These are phyloP conservation scores for Candida germanica DNA, from an alignment of 805 yeast genomes.

Conservation along the genomic window DNA sequence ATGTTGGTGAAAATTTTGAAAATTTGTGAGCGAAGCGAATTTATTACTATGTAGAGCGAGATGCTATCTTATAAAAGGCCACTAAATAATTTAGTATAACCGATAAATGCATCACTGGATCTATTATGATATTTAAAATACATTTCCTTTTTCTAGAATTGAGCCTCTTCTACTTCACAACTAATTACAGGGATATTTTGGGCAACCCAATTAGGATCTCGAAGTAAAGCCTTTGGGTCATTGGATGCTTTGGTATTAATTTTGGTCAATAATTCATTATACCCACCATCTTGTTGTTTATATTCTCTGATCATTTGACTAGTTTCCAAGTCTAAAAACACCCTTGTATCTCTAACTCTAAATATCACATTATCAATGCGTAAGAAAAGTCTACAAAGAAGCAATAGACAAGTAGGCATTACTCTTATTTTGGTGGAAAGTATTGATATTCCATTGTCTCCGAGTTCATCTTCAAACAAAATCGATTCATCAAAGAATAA, in stretches of 20 bases:
- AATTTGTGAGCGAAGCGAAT: too few species aligned
- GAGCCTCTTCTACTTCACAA: conserved; percentile 9
- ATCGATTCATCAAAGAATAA: conserved; percentile 85
- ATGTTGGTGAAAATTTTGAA: conserved; percentile 6
- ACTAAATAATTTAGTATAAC: too few species aligned
- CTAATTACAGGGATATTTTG: conserved; percentile 49
- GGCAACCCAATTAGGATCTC: conserved; percentile 76
- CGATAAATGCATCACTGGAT: too few species aligned
- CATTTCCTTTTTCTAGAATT: too few species aligned
- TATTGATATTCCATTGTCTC: conserved; percentile 90
- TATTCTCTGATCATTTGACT: conserved; percentile 70
- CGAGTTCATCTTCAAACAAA: conserved; percentile 90
- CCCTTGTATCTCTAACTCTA: conserved; percentile 78
- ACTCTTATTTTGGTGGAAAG: conserved; percentile 79
- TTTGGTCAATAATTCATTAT: conserved; percentile 28
- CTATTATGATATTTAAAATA: too few species aligned
- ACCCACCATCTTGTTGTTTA: conserved; percentile 51
- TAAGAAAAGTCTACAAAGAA: conserved; percentile 74
- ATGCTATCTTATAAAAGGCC: too few species aligned
- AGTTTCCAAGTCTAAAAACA: conserved; percentile 72
- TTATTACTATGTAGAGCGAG: too few species aligned
- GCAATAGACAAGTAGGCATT: conserved; percentile 74
- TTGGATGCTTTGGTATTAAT: conserved; percentile 19
- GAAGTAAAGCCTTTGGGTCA: conserved; percentile 47
- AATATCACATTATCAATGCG: conserved; percentile 89